Evolutionary conservation across 1,284 basidiomycete genomes (phyloP).

Genomic region (Bondarzewia mesenterica): DNA sequence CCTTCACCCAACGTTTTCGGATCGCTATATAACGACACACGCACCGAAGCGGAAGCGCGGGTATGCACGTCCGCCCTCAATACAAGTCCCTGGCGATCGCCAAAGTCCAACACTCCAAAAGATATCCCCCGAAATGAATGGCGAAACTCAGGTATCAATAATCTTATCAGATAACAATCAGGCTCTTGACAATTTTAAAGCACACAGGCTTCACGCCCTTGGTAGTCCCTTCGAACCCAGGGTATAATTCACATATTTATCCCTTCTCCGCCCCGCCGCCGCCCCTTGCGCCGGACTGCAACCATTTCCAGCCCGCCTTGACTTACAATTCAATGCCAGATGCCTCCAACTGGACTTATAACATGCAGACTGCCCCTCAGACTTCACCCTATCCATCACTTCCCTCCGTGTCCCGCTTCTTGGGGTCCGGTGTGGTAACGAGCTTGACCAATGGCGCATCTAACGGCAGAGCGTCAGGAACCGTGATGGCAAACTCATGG

Average conservation of each 20-base stretch:
- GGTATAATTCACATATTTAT: slow-evolving; percentile 35
- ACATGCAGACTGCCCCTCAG: slow-evolving; percentile 6
- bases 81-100: background rate
- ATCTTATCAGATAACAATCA: background rate
- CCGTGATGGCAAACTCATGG: background rate
- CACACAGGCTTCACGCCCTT: slow-evolving; percentile 27
- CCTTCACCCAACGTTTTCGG: slow-evolving; percentile 71
- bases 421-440: background rate
- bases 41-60: slow-evolving; percentile 43
- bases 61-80: slow-evolving; percentile 15
- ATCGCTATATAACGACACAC: slow-evolving; percentile 56
- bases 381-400: slow-evolving; percentile 1
- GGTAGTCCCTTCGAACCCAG: slow-evolving; percentile 28
- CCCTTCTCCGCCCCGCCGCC: slow-evolving; percentile 17
- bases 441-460: slow-evolving; percentile 2
- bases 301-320: slow-evolving; percentile 8
- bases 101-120: slow-evolving; percentile 6
- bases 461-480: slow-evolving; percentile 1
- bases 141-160: background rate
- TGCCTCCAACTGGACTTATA: slow-evolving; percentile 7
- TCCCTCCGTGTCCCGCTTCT: slow-evolving; percentile 5
- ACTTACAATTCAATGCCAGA: slow-evolving; percentile 8
- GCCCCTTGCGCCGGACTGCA: slow-evolving; percentile 4
- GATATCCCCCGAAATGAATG: slow-evolving; percentile 8
- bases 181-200: slow-evolving; percentile 7